These are phyloP conservation scores for Zygotorulaspora chibaensis DNA, from an alignment of 805 yeast genomes.

Conservation along the genomic window DNA sequence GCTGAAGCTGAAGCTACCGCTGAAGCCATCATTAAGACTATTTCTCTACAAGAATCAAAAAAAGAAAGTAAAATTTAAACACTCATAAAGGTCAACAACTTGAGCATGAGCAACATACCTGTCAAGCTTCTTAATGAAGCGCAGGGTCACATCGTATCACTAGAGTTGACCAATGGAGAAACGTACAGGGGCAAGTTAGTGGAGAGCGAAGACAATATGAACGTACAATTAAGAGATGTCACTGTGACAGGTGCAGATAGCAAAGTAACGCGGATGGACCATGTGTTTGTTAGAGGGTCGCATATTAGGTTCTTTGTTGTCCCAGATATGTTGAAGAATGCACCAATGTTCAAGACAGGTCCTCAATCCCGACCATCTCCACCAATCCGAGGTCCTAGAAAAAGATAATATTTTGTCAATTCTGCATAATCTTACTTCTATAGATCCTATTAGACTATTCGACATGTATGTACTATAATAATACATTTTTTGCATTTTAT, in stretches of 20 bases:
- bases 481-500: background rate
- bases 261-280: conserved; percentile 66
- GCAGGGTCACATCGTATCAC: conserved; percentile 77
- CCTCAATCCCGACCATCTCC: conserved; percentile 60
- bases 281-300: conserved; percentile 88
- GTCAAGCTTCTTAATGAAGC: conserved; percentile 84
- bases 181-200: conserved; percentile 81
- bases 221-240: conserved; percentile 78
- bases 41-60: too few species aligned
- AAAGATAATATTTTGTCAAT: conserved; percentile 5
- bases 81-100: too few species aligned
- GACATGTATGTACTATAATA: background rate
- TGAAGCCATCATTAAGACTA: too few species aligned
- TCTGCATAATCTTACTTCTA: background rate
- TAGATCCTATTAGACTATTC: background rate
- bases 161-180: conserved; percentile 83
- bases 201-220: conserved; percentile 93
- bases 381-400: conserved; percentile 60
- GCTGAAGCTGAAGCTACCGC: too few species aligned
- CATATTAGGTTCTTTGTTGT: conserved; percentile 78
- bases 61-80: too few species aligned
- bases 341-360: conserved; percentile 76
- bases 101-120: conserved; percentile 47
- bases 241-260: conserved; percentile 77
- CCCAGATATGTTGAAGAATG: conserved; percentile 83